Evolutionary conservation across 169 alveolate genomes (phyloP).

Genomic region (Plasmodium cynomolgi): DNA sequence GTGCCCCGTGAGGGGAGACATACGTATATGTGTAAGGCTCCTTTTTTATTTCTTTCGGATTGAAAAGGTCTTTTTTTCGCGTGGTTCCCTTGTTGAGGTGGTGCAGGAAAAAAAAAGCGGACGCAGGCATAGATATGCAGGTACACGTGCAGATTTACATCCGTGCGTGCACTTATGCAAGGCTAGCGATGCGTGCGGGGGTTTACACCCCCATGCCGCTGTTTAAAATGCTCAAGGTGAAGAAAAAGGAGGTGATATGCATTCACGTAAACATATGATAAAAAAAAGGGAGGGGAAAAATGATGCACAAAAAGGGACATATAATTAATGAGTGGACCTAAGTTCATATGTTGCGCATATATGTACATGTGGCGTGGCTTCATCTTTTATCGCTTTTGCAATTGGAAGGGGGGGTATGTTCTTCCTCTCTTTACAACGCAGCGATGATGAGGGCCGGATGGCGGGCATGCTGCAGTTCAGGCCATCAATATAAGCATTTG

Average conservation of each 20-base stretch:
- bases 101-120: not conserved
- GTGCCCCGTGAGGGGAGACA: not conserved
- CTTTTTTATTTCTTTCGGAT: not conserved
- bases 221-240: not conserved
- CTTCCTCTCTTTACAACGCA: not conserved
- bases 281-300: not conserved
- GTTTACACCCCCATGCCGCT: not conserved
- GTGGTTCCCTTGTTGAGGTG: not conserved
- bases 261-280: not conserved
- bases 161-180: not conserved
- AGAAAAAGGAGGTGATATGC: not conserved
- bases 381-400: not conserved
- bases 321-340: not conserved
- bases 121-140: no score
- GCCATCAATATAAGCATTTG: not conserved
- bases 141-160: not conserved
- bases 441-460: not conserved
- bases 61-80: not conserved
- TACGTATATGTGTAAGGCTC: not conserved
- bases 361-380: not conserved
- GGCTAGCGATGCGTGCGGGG: not conserved
- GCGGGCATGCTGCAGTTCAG: not conserved
- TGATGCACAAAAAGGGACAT: not conserved
- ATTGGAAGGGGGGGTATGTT: not conserved
- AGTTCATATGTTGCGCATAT: not conserved